A percentile compares a stretch with the other conserved stretches of the same genome.
phyloP scores from a whole-genome alignment of 2,329 filamentous ascomycete genomes.

The Botrytis tulipae region DNA sequence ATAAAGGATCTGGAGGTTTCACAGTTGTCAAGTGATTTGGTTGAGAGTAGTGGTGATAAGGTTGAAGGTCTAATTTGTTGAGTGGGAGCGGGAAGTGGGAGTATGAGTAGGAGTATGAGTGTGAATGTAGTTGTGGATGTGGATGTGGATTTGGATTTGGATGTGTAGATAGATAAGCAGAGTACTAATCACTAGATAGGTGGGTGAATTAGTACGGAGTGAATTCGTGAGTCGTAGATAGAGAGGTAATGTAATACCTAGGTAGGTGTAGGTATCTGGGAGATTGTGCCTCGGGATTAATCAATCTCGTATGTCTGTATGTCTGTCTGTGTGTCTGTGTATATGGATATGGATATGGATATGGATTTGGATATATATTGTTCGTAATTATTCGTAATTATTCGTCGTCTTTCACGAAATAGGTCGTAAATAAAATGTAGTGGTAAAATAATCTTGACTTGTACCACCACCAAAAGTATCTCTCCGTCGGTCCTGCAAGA shows the following conservation, averaged over 20 bases:
- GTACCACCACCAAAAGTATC: neutral
- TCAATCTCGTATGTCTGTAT: neutral
- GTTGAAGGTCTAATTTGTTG: neutral
- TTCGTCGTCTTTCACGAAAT: neutral
- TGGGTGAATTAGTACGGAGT: neutral
- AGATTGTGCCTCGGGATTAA: too few species aligned
- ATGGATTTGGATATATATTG: neutral
- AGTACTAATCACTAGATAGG: neutral
- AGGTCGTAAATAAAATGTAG: neutral
- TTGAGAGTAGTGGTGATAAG: neutral
- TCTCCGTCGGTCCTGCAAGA: conserved; percentile 4
- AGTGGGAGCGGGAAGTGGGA: neutral
- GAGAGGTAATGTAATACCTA: neutral
- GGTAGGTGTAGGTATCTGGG: neutral
- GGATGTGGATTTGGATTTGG: too few species aligned
- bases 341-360: too few species aligned
- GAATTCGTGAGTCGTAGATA: neutral
- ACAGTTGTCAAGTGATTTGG: neutral
- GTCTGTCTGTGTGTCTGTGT: too few species aligned
- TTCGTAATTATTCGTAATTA: neutral
- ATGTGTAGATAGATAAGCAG: neutral
- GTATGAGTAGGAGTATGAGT: too few species aligned
- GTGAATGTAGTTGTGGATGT: neutral
- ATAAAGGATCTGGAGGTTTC: neutral
- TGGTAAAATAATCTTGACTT: neutral